phyloP scores from a whole-genome alignment of 192 early-diverging fungal genomes.

The Fimicolochytrium jonesii region DNA sequence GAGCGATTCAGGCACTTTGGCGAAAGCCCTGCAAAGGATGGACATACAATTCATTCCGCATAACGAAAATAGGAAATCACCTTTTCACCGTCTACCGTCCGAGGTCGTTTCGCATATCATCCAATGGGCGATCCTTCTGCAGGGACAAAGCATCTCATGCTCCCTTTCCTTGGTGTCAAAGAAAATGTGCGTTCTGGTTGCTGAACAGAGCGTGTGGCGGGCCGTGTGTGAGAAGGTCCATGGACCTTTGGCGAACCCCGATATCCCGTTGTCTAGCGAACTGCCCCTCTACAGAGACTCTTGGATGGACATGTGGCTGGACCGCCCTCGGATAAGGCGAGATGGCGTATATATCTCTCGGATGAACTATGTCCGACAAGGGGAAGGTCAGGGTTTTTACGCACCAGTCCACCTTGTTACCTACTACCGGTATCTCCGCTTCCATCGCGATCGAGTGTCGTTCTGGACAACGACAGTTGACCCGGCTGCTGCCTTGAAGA shows the following conservation, averaged over 20 bases:
- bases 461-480: constrained; percentile 28
- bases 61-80: neutral
- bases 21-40: neutral
- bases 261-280: constrained; percentile 6
- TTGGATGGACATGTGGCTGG: constrained; percentile 27
- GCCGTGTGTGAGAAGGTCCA: constrained; percentile 11
- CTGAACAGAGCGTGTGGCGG: constrained; percentile 18
- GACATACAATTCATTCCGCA: constrained; percentile 3
- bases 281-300: constrained; percentile 6
- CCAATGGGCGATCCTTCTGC: constrained; percentile 7
- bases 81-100: neutral
- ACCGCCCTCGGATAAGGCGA: constrained; percentile 25
- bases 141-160: neutral
- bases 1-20: too few relatives aligned
- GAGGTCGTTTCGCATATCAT: constrained; percentile 21
- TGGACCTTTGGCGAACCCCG: too few relatives aligned
- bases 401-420: constrained; percentile 31
- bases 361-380: constrained; percentile 28
- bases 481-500: constrained; percentile 14
- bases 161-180: constrained; percentile 14
- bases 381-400: constrained; percentile 27
- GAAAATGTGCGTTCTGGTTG: constrained; percentile 4
- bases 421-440: constrained; percentile 34
- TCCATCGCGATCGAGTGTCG: constrained; percentile 13
- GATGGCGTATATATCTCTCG: constrained; percentile 34